Percentiles rank a stretch among this genome's conserved stretches.
Evolutionary conservation across 805 yeast genomes (phyloP).

Genomic region (Clavispora asparagi): DNA sequence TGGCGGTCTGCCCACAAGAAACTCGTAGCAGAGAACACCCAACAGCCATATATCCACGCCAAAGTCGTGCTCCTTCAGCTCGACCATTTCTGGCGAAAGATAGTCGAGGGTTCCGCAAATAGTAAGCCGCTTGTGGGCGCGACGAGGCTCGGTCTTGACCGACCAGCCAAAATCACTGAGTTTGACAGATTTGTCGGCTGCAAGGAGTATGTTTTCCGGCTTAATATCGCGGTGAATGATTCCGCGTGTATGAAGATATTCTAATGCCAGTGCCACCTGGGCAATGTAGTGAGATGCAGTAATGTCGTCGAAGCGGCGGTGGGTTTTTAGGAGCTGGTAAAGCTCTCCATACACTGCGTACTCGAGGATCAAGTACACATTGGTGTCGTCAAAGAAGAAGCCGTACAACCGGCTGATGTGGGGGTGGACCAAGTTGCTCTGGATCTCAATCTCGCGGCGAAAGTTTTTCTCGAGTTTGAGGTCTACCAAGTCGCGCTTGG

Average conservation of each 20-base stretch:
- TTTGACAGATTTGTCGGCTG: conserved; percentile 70
- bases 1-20: conserved; percentile 86
- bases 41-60: conserved; percentile 90
- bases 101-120: conserved; percentile 95
- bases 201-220: conserved; percentile 85
- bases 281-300: conserved; percentile 73
- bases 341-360: conserved; percentile 84
- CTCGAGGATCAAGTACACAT: conserved; percentile 82
- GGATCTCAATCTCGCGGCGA: conserved; percentile 88
- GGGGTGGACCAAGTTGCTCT: conserved; percentile 70
- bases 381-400: conserved; percentile 73
- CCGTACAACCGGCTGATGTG: conserved; percentile 79
- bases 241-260: conserved; percentile 70
- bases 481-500: conserved; percentile 68
- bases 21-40: conserved; percentile 81
- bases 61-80: conserved; percentile 69
- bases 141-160: conserved; percentile 39
- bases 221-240: conserved; percentile 90
- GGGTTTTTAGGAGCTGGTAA: conserved; percentile 63
- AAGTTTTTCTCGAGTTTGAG: conserved; percentile 81
- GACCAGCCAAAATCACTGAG: conserved; percentile 97
- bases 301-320: conserved; percentile 64
- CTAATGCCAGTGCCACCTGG: conserved; percentile 78
- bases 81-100: conserved; percentile 93
- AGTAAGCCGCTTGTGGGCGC: conserved; percentile 52